Conservation (phyloP, 768 basidiomycete genomes). For the Psilocybe tampanensis region DNA sequence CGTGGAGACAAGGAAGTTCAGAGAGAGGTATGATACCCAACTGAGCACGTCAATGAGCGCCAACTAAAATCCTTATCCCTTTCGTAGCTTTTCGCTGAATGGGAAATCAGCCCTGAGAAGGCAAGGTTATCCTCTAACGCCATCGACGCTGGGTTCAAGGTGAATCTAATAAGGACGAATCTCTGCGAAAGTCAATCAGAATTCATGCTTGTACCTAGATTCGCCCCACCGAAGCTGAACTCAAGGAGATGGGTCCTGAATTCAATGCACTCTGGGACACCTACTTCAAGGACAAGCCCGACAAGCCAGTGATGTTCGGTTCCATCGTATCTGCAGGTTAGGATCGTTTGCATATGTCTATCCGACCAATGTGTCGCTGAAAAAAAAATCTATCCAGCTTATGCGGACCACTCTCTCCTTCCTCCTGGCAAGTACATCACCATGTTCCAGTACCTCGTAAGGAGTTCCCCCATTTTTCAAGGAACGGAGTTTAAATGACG, state of each 20-base stretch:
- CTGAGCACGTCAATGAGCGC: neutral
- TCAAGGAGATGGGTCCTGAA: constrained; percentile 80
- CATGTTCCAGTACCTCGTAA: constrained; percentile 72
- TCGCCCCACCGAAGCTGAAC: constrained; percentile 66
- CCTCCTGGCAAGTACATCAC: constrained; percentile 75
- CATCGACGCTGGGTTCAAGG: constrained; percentile 79
- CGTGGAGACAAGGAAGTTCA: constrained; percentile 63
- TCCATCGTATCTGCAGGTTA: constrained; percentile 65
- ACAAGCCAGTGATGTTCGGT: constrained; percentile 79
- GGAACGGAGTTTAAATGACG: too few relatives aligned
- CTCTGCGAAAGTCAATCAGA: neutral
- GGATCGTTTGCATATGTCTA: neutral
- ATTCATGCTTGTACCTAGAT: constrained; percentile 51
- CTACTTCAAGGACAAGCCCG: constrained; percentile 81
- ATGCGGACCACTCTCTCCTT: constrained; percentile 70
- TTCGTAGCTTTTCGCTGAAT: constrained; percentile 55
- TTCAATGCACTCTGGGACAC: constrained; percentile 68
- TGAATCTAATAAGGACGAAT: constrained; percentile 14
- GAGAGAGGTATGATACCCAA: constrained; percentile 45
- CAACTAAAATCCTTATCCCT: neutral
- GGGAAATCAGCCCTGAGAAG: constrained; percentile 69
- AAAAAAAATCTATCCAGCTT: constrained; percentile 36
- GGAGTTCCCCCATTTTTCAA: too few relatives aligned
- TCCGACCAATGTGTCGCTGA: neutral
- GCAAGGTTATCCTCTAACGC: constrained; percentile 69